Base-by-base conservation (phyloP, 345 rosid species). In the Brassica juncea region DNA sequence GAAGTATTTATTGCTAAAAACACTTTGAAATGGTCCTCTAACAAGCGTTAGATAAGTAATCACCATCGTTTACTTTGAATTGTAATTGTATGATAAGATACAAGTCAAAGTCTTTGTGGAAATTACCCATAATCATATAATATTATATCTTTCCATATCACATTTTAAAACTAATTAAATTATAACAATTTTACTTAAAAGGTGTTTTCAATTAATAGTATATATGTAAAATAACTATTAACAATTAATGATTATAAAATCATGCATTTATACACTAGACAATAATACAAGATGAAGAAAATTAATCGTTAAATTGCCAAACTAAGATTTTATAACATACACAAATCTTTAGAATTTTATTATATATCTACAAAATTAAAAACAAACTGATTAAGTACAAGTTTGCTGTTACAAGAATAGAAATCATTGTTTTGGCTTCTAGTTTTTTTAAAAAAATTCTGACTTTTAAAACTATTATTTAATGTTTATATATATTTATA, bases 391-490 rank as follows among this genome's bases (percentile, higher is more conserved):
- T 5, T 76, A 23, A 23, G 9, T 54, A 15, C 28, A 70, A 35
- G 23, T 0, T 42, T 44, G 15, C 14, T 71, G 81, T 78, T 78
- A 78, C 81, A 64, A 78, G 59, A 10, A 54, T 10, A 10, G 8
- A 64, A 65, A 21, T 55, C 55, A 44, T 54, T 44, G 0, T 55
- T 55, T 21, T 55, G 2, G 2, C 19, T 16, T 57, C 9, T 19
- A 57, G 9, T 57, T 23, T 19, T 19, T 19, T 19, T 19, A 19
- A 19, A 19, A 19, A 19, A 19, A 19, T 23, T 23, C 25, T 23
- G 25, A 23, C 25, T 23, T 23, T 23, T 23, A 23, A 23, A 23
- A 23, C 25, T 23, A 23, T 23, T 23, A 23, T 23, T 23, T 23
- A 23, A 42, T 42, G 12, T 42, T 42, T 10, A 49, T 49, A 5